Conservation (phyloP, 2,329 filamentous ascomycete species). For the Xylariales sp. region DNA sequence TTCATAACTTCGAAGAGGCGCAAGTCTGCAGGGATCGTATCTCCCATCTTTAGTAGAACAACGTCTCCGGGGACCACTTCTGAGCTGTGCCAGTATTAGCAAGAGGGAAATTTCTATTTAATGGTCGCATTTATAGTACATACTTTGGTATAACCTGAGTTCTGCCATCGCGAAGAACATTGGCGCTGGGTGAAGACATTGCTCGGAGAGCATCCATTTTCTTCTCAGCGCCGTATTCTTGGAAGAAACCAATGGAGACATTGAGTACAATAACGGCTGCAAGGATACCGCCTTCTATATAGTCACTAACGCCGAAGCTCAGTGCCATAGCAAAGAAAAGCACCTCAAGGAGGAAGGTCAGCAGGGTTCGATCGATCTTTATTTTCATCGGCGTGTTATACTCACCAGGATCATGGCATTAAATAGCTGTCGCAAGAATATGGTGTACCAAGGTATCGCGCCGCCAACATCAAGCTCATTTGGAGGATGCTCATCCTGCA, state of each 20-base stretch:
- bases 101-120: neutral
- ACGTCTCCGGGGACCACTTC: conserved; percentile 71
- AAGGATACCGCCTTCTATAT: conserved; percentile 64
- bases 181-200: conserved; percentile 60
- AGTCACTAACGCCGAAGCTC: conserved; percentile 63
- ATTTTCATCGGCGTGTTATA: too few relatives aligned
- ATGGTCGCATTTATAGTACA: conserved; percentile 19
- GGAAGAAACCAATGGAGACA: conserved; percentile 63
- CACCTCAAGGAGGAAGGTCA: too few relatives aligned
- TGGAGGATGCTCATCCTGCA: conserved; percentile 55
- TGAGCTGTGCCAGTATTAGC: conserved; percentile 34
- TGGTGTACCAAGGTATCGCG: conserved; percentile 66
- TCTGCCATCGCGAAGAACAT: conserved; percentile 56
- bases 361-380: too few relatives aligned
- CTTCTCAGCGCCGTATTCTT: conserved; percentile 61
- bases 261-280: conserved; percentile 65
- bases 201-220: conserved; percentile 61
- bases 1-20: conserved; percentile 72
- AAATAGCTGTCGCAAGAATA: conserved; percentile 66
- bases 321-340: conserved; percentile 73
- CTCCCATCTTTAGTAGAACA: conserved; percentile 63
- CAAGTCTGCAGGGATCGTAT: conserved; percentile 71
- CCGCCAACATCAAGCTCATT: conserved; percentile 70
- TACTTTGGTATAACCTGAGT: conserved; percentile 54
- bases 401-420: conserved; percentile 74